Evolutionary conservation across 257 asterid genomes (phyloP).

Genomic region (Primulina eburnea): DNA sequence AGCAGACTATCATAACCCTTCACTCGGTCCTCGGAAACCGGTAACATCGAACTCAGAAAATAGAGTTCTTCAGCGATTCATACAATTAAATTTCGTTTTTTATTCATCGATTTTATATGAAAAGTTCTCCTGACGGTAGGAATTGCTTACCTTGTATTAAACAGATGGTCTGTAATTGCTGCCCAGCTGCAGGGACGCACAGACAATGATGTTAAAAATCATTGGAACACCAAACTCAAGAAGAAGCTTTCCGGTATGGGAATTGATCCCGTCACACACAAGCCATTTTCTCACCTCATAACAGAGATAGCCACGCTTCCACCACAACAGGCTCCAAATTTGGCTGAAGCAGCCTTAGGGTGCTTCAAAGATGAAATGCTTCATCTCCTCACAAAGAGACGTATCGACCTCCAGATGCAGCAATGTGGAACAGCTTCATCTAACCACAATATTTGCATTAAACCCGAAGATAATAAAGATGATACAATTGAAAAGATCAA

Average conservation of each 20-base stretch:
- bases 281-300: conserved; percentile 87
- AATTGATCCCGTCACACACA: conserved; percentile 94
- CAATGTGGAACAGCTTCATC: conserved; percentile 29
- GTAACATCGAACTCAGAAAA: conserved; percentile 28
- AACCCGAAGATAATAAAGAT: conserved; percentile 44
- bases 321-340: conserved; percentile 81
- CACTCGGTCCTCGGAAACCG: conserved; percentile 93
- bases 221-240: conserved; percentile 94
- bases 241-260: conserved; percentile 97
- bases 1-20: conserved; percentile 81
- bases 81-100: background rate
- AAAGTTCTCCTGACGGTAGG: background rate
- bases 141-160: background rate
- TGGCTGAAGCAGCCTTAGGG: conserved; percentile 93
- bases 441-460: conserved; percentile 33
- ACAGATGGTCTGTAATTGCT: conserved; percentile 91
- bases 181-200: conserved; percentile 93
- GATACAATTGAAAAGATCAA: conserved; percentile 53
- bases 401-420: conserved; percentile 68
- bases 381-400: conserved; percentile 80
- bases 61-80: background rate
- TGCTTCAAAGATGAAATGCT: conserved; percentile 99
- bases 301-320: conserved; percentile 86
- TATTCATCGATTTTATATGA: background rate
- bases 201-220: conserved; percentile 90